phyloP scores from a whole-genome alignment of 2,329 filamentous ascomycete genomes.

The Paecilomyces dactylethromorphus region DNA sequence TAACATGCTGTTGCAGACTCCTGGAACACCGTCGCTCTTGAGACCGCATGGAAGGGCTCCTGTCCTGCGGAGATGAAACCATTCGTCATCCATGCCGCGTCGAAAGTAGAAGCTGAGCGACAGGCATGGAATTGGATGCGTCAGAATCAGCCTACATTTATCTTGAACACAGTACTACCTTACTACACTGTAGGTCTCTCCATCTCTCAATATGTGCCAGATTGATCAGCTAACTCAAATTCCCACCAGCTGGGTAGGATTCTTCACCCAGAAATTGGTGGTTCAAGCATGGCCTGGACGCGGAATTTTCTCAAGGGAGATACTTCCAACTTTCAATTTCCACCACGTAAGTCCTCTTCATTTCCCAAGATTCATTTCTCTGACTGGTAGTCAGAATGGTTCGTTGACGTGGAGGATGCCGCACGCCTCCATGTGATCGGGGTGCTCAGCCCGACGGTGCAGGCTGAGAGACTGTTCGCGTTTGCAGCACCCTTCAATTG shows the following conservation, averaged over 20 bases:
- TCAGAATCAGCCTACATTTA: constrained; percentile 38
- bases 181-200: constrained; percentile 21
- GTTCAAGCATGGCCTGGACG: too few relatives aligned
- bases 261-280: constrained; percentile 22
- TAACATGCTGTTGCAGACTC: too few relatives aligned
- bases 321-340: not conserved
- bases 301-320: too few relatives aligned
- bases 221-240: too few relatives aligned
- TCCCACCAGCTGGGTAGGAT: too few relatives aligned
- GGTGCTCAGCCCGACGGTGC: constrained; percentile 39
- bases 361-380: too few relatives aligned
- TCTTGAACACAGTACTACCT: constrained; percentile 34
- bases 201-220: too few relatives aligned
- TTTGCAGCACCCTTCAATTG: constrained; percentile 44
- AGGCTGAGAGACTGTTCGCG: constrained; percentile 48
- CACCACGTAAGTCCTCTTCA: too few relatives aligned
- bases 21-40: too few relatives aligned
- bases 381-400: constrained; percentile 31
- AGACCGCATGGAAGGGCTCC: too few relatives aligned
- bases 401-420: constrained; percentile 43
- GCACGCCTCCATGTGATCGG: constrained; percentile 50
- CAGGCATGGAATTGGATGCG: constrained; percentile 42
- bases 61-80: too few relatives aligned
- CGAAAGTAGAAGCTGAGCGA: constrained; percentile 43
- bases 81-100: constrained; percentile 37